Conservation (phyloP, 2,329 filamentous ascomycete species). For the Graphium sp. region DNA sequence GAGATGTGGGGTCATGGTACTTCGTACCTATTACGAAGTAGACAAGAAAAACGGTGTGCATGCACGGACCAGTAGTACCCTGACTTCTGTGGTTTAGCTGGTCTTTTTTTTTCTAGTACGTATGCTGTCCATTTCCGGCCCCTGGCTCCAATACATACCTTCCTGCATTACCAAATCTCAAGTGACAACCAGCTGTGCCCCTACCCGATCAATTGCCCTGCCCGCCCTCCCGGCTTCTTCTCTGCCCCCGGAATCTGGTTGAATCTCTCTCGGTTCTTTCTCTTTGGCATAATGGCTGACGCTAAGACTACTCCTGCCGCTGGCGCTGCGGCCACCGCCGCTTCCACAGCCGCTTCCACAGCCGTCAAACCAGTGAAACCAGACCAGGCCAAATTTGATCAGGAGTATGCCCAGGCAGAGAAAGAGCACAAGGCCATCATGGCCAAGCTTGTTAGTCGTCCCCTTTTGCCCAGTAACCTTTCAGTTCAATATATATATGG, state of each 20-base stretch:
- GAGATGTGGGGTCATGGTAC: too few species aligned
- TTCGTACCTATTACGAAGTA: too few species aligned
- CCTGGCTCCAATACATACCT: too few species aligned
- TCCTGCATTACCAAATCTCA: slow-evolving; percentile 7
- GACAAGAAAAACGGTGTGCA: too few species aligned
- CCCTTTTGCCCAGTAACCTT: slow-evolving; percentile 4
- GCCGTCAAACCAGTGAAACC: slow-evolving; percentile 57
- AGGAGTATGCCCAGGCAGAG: slow-evolving; percentile 61
- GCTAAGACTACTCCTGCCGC: too few species aligned
- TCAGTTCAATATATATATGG: background rate
- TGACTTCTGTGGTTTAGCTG: background rate
- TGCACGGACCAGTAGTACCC: background rate
- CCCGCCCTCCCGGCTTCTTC: slow-evolving; percentile 6
- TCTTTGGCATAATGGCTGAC: too few species aligned
- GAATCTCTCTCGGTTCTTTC: too few species aligned
- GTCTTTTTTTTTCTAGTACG: background rate
- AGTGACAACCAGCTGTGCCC: slow-evolving; percentile 1
- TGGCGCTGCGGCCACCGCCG: slow-evolving; percentile 25
- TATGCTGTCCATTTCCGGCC: too few species aligned
- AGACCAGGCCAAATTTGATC: slow-evolving; percentile 72
- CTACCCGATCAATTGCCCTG: background rate
- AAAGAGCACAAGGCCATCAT: slow-evolving; percentile 71
- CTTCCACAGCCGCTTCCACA: slow-evolving; percentile 24
- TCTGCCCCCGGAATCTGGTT: too few species aligned
- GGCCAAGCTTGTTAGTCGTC: slow-evolving; percentile 29